A percentile compares a stretch with the other conserved stretches of the same genome.
These are phyloP conservation scores for Kluyveromyces aestuarii DNA, from an alignment of 805 yeast species.

Conservation along the genomic window DNA sequence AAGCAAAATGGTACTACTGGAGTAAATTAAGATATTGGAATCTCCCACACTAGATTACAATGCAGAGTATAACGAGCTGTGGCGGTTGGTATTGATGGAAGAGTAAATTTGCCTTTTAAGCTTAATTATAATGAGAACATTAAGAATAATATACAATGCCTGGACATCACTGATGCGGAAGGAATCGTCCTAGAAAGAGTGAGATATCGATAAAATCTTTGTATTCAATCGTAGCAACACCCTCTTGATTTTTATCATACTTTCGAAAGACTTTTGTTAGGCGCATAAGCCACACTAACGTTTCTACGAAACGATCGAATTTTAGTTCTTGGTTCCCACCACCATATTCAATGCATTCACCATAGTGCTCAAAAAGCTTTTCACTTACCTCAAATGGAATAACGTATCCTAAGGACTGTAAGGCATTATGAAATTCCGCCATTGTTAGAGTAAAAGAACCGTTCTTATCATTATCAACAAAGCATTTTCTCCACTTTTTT, in stretches of 20 bases:
- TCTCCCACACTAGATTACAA: no score
- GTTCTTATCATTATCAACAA: slow-evolving; percentile 29
- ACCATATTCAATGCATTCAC: slow-evolving; percentile 23
- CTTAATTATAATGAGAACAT: no score
- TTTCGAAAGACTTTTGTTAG: slow-evolving; percentile 72
- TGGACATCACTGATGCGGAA: slow-evolving; percentile 17
- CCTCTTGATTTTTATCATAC: slow-evolving; percentile 66
- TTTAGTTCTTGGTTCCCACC: slow-evolving; percentile 37
- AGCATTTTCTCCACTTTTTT: slow-evolving; percentile 28
- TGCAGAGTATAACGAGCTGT: no score
- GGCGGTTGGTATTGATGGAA: no score
- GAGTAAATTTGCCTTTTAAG: no score
- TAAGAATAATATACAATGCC: background rate
- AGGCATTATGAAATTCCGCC: slow-evolving; percentile 25
- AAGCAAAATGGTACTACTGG: background rate
- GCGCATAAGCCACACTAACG: slow-evolving; percentile 65
- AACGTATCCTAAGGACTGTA: slow-evolving; percentile 27
- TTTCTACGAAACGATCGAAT: slow-evolving; percentile 76
- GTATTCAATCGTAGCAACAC: slow-evolving; percentile 57
- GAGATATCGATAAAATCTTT: slow-evolving; percentile 55
- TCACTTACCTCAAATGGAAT: slow-evolving; percentile 28
- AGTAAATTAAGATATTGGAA: no score
- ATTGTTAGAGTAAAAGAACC: slow-evolving; percentile 25
- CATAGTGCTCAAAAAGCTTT: slow-evolving; percentile 28
- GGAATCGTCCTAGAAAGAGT: slow-evolving; percentile 29